phyloP scores from a whole-genome alignment of 768 basidiomycete genomes.

The Boletus sp. region DNA sequence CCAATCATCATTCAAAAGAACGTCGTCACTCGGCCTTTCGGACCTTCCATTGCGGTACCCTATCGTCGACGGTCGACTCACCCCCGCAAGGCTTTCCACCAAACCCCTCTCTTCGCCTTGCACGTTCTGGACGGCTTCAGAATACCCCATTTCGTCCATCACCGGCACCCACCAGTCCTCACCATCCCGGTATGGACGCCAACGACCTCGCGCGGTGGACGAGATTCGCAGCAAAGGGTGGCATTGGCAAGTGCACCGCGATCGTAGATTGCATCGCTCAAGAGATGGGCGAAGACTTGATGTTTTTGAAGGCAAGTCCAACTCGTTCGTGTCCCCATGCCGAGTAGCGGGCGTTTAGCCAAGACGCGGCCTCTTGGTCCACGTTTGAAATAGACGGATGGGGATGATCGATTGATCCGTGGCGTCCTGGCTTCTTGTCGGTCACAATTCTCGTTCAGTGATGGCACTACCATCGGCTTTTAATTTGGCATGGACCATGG shows the following conservation, averaged over 20 bases:
- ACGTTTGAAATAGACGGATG: background rate
- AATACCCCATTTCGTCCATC: background rate
- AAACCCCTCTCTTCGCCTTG: too few relatives aligned
- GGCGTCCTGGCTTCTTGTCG: background rate
- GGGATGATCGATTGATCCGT: background rate
- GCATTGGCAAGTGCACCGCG: constrained; percentile 79
- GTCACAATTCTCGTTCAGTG: background rate
- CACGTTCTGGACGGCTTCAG: background rate
- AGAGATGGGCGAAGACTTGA: constrained; percentile 65
- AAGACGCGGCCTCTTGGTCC: background rate
- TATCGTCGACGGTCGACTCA: background rate
- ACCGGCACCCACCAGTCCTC: background rate
- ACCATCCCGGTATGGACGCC: constrained; percentile 52
- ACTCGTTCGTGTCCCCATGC: background rate
- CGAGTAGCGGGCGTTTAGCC: background rate
- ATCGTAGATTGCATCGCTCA: constrained; percentile 74
- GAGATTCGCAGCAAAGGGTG: constrained; percentile 81
- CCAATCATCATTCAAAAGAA: too few relatives aligned
- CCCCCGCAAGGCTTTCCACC: too few relatives aligned
- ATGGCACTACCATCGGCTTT: too few relatives aligned
- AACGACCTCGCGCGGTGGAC: constrained; percentile 77
- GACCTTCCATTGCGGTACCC: too few relatives aligned
- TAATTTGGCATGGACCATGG: background rate
- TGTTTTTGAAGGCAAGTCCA: constrained; percentile 74
- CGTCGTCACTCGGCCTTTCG: too few relatives aligned